Conservation (phyloP, 768 basidiomycete species). For the Multifurca ochricompacta region DNA sequence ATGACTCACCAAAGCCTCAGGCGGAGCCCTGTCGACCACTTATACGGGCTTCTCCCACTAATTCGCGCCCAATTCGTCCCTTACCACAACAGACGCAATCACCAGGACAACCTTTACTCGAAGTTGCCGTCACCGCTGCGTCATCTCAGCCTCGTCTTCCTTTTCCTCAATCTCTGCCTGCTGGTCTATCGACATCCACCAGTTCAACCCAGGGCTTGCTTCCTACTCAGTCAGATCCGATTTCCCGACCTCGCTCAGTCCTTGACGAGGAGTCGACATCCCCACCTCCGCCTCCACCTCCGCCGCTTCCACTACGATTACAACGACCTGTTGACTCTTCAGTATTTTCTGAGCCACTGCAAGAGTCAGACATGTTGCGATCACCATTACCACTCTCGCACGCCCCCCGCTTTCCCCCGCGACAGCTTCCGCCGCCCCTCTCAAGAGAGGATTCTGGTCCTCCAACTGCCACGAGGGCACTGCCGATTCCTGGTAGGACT, state of each 20-base stretch:
- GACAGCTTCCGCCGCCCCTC: slow-evolving; percentile 16
- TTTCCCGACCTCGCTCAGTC: slow-evolving; percentile 17
- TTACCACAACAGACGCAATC: slow-evolving; percentile 14
- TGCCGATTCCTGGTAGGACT: slow-evolving; percentile 15
- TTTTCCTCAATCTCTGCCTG: slow-evolving; percentile 1
- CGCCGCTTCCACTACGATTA: slow-evolving; percentile 1
- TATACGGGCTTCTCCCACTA: slow-evolving; percentile 13
- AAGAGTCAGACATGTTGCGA: slow-evolving; percentile 33
- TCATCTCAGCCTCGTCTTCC: slow-evolving; percentile 3
- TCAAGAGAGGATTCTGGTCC: slow-evolving; percentile 14
- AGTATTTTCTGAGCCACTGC: slow-evolving; percentile 21
- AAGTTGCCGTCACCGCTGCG: slow-evolving; percentile 4
- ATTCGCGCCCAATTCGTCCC: slow-evolving; percentile 14
- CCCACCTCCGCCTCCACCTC: slow-evolving; percentile 5
- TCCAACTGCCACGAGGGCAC: slow-evolving; percentile 3
- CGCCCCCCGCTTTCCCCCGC: slow-evolving; percentile 17
- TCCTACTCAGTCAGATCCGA: slow-evolving; percentile 12
- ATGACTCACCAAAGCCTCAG: slow-evolving; percentile 6
- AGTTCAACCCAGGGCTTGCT: slow-evolving; percentile 1
- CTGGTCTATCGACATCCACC: not conserved
- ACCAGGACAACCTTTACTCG: slow-evolving; percentile 1
- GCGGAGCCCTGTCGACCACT: not conserved
- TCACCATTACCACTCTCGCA: slow-evolving; percentile 36
- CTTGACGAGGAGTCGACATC: slow-evolving; percentile 15
- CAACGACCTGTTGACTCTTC: slow-evolving; percentile 18